Evolutionary conservation across 2,329 filamentous ascomycete genomes (phyloP).

Genomic region (Xylaria sp.): DNA sequence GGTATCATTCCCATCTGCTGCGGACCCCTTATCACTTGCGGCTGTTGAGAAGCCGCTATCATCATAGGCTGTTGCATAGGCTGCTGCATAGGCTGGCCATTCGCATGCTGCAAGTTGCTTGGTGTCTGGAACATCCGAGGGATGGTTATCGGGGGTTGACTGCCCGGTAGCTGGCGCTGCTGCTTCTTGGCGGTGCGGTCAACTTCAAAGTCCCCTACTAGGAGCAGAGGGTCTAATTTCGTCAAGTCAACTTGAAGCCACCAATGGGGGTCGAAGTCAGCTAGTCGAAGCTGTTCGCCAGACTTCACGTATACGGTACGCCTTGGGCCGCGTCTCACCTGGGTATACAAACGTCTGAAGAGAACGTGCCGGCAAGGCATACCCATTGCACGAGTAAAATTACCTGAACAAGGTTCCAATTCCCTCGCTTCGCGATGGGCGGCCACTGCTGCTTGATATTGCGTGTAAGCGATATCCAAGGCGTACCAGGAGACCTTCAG

Average conservation of each 20-base stretch:
- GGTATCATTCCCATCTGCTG: not conserved
- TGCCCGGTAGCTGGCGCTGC: not conserved
- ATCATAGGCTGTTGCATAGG: not conserved
- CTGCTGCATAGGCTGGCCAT: not conserved
- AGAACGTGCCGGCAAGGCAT: not conserved
- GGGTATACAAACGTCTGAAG: not conserved
- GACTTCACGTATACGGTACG: not conserved
- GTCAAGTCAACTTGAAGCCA: not conserved
- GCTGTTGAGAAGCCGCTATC: not conserved
- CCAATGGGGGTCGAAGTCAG: not conserved
- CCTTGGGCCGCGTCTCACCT: not conserved
- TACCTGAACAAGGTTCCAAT: not conserved
- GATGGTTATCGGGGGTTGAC: not conserved
- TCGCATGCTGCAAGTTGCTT: not conserved
- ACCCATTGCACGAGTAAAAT: not conserved
- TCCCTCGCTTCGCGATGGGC: not conserved
- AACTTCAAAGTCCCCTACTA: not conserved
- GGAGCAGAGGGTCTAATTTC: not conserved
- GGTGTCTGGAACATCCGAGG: not conserved
- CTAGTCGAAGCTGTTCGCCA: not conserved
- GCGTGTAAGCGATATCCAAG: not conserved
- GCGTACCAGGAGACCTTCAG: not conserved
- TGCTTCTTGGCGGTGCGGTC: not conserved
- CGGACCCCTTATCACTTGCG: not conserved
- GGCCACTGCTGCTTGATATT: not conserved